These are phyloP conservation scores for Solanum sejunctum DNA, from an alignment of 257 asterid genomes.

Conservation along the genomic window DNA sequence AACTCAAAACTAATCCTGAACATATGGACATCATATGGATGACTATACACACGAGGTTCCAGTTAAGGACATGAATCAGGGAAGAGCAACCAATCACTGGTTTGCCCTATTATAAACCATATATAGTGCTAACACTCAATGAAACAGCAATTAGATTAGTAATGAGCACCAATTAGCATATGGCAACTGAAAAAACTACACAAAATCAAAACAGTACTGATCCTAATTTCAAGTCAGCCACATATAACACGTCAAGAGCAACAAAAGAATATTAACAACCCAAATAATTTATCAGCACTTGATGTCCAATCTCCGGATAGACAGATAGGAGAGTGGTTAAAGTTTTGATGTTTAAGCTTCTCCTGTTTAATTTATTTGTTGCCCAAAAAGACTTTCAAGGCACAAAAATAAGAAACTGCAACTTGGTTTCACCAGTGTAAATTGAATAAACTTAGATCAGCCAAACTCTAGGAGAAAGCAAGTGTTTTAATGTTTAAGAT, in stretches of 20 bases:
- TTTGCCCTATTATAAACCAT: background rate
- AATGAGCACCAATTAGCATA: background rate
- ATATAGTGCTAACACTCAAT: background rate
- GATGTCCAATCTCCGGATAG: background rate
- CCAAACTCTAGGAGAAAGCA: background rate
- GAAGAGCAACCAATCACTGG: background rate
- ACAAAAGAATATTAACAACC: background rate
- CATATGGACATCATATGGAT: background rate
- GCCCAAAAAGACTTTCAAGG: background rate
- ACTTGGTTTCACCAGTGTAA: background rate
- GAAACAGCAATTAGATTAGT: background rate
- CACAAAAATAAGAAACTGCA: background rate
- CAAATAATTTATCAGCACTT: background rate
- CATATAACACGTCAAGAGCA: background rate
- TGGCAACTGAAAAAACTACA: background rate
- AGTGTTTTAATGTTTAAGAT: background rate
- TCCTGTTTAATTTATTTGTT: background rate
- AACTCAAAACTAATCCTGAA: background rate
- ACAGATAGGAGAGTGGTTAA: background rate
- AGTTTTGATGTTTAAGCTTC: background rate
- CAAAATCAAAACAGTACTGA: background rate
- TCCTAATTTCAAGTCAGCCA: background rate
- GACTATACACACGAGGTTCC: background rate
- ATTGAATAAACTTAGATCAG: background rate
- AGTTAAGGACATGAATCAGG: background rate